Percentiles rank a stretch among this genome's conserved stretches.
Evolutionary conservation across 129 eudicot genomes (phyloP).

Genomic region (Mikania micrantha): DNA sequence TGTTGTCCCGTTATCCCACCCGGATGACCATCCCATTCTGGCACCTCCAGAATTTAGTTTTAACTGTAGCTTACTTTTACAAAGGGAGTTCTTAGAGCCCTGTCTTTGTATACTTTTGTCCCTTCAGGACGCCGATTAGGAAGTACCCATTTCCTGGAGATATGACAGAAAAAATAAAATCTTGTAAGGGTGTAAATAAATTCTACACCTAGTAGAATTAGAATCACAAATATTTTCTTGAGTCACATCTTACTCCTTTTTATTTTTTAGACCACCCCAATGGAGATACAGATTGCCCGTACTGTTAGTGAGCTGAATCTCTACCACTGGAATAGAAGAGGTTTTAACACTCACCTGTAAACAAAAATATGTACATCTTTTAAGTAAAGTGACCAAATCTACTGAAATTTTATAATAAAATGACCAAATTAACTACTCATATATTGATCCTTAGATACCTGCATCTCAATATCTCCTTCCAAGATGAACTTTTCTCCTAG

Average conservation of each 20-base stretch:
- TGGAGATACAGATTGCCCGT: constrained; percentile 55
- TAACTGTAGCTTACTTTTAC: constrained; percentile 42
- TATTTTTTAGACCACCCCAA: constrained; percentile 64
- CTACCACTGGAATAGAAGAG: constrained; percentile 41
- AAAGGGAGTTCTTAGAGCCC: constrained; percentile 81
- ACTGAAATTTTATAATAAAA: constrained; percentile 3
- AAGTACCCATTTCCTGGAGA: constrained; percentile 65
- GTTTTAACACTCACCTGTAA: constrained; percentile 53
- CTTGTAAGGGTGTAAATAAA: not conserved
- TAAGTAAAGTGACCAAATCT: constrained; percentile 1
- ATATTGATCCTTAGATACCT: constrained; percentile 40
- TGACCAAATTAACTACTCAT: not conserved
- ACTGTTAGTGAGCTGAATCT: constrained; percentile 49
- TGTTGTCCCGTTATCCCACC: not conserved
- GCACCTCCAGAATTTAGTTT: not conserved
- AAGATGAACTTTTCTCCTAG: constrained; percentile 53
- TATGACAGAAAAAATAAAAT: not conserved
- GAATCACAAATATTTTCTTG: constrained; percentile 6
- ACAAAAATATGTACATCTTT: constrained; percentile 13
- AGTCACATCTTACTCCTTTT: constrained; percentile 41
- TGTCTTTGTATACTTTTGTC: constrained; percentile 63
- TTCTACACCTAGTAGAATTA: not conserved
- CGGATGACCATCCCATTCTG: not conserved
- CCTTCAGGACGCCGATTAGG: constrained; percentile 69
- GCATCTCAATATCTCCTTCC: constrained; percentile 67